phyloP scores from a whole-genome alignment of 1,284 basidiomycete genomes.

The Cryptococcus sp. region DNA sequence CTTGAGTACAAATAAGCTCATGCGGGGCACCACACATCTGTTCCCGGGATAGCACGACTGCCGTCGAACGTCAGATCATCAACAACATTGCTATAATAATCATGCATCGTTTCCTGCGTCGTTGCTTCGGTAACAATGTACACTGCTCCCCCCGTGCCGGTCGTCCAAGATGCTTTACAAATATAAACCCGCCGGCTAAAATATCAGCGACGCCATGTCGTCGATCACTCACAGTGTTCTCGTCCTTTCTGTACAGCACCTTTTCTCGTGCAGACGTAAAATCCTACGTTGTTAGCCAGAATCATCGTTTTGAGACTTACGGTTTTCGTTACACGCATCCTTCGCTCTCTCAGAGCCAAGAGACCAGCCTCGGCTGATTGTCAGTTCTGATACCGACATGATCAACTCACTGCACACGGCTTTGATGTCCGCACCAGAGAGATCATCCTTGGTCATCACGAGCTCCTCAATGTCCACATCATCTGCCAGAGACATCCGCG shows the following conservation, averaged over 20 bases:
- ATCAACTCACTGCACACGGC: conserved; percentile 70
- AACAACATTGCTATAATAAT: no score
- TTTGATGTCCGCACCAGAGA: conserved; percentile 98
- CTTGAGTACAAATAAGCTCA: no score
- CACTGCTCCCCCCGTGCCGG: not conserved
- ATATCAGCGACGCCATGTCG: conserved; percentile 9
- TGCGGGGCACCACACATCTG: not conserved
- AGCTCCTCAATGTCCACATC: conserved; percentile 98
- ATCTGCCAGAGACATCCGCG: conserved; percentile 86
- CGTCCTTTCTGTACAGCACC: conserved; percentile 90
- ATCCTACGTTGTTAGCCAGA: conserved; percentile 54
- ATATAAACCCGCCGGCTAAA: conserved; percentile 29
- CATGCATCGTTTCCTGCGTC: not conserved
- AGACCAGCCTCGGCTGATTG: conserved; percentile 80
- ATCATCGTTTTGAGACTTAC: conserved; percentile 25
- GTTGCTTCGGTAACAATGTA: not conserved
- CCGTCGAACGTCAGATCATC: no score
- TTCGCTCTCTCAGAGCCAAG: conserved; percentile 86
- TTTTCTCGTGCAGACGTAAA: conserved; percentile 86
- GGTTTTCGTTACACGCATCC: conserved; percentile 94
- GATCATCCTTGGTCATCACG: conserved; percentile 92
- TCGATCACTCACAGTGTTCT: conserved; percentile 63
- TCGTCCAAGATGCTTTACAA: conserved; percentile 11
- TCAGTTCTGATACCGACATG: conserved; percentile 13
- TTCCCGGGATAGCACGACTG: not conserved